Evolutionary conservation across 805 yeast species (phyloP).

Genomic region (Suhomyces xylopsoci): DNA sequence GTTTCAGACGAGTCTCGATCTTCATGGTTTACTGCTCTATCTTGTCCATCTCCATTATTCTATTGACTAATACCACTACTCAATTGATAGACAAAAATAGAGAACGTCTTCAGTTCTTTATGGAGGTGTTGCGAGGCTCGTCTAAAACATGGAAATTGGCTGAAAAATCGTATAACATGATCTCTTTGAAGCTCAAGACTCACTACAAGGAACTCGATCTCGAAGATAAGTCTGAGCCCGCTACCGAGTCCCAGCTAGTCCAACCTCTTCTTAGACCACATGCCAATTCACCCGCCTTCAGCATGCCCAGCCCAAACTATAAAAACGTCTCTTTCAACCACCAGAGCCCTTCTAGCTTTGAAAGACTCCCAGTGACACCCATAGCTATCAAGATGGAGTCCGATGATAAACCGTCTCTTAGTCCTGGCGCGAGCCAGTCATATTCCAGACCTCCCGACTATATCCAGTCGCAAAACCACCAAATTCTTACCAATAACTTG

Average conservation of each 20-base stretch:
- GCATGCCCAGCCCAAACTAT: neutral
- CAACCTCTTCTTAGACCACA: neutral
- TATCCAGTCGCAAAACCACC: neutral
- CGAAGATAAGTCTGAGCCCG: neutral
- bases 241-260: neutral
- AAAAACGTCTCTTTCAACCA: neutral
- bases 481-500: neutral
- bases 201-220: conserved; percentile 1
- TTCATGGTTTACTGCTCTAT: conserved; percentile 48
- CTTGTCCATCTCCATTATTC: conserved; percentile 41
- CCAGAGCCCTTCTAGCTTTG: neutral
- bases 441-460: neutral
- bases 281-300: neutral
- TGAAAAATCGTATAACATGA: conserved; percentile 42
- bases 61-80: conserved; percentile 30
- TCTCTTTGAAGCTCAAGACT: conserved; percentile 32
- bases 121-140: conserved; percentile 39
- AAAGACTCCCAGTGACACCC: neutral
- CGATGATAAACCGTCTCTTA: neutral
- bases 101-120: conserved; percentile 33
- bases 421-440: neutral
- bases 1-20: conserved; percentile 41
- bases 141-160: conserved; percentile 49
- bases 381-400: neutral
- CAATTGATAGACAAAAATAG: conserved; percentile 24